Evolutionary conservation across 441 rosid genomes (phyloP).

Genomic region (Sinapis alba): DNA sequence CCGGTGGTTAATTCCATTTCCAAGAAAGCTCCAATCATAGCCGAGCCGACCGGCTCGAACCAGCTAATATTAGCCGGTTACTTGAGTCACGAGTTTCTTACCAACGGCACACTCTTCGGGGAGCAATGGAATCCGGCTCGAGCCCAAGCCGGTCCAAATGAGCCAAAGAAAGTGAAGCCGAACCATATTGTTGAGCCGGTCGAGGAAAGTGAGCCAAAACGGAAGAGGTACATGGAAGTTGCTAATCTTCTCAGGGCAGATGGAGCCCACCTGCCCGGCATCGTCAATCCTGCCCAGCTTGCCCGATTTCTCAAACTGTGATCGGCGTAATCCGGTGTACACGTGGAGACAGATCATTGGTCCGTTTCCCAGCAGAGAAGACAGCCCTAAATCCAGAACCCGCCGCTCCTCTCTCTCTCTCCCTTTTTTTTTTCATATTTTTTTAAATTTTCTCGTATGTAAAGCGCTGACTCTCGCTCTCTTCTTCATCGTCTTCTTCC

Average conservation of each 20-base stretch:
- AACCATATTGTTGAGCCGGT: conserved; percentile 34
- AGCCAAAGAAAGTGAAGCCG: conserved; percentile 28
- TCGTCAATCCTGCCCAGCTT: conserved; percentile 62
- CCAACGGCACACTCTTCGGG: conserved; percentile 67
- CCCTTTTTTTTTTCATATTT: background rate
- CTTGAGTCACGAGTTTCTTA: conserved; percentile 71
- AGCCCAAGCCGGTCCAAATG: conserved; percentile 33
- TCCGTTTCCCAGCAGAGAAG: conserved; percentile 1
- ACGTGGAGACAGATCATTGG: conserved; percentile 43
- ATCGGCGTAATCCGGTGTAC: conserved; percentile 23
- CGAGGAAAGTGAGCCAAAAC: conserved; percentile 41
- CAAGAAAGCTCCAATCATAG: conserved; percentile 7
- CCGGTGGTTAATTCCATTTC: conserved; percentile 7
- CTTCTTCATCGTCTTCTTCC: conserved; percentile 37
- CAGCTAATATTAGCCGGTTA: conserved; percentile 68
- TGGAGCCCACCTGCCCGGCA: conserved; percentile 68
- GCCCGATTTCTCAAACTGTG: conserved; percentile 37
- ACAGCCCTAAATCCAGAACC: conserved; percentile 5
- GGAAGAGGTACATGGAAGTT: conserved; percentile 58
- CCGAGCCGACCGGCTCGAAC: conserved; percentile 45
- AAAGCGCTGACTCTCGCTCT: conserved; percentile 37
- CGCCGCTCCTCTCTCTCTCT: conserved; percentile 1
- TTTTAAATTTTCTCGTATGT: conserved; percentile 19
- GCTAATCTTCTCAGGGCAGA: conserved; percentile 60
- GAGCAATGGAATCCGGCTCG: conserved; percentile 52